Evolutionary conservation across 169 alveolate species (phyloP).

Genomic region (Plasmodium cynomolgi): DNA sequence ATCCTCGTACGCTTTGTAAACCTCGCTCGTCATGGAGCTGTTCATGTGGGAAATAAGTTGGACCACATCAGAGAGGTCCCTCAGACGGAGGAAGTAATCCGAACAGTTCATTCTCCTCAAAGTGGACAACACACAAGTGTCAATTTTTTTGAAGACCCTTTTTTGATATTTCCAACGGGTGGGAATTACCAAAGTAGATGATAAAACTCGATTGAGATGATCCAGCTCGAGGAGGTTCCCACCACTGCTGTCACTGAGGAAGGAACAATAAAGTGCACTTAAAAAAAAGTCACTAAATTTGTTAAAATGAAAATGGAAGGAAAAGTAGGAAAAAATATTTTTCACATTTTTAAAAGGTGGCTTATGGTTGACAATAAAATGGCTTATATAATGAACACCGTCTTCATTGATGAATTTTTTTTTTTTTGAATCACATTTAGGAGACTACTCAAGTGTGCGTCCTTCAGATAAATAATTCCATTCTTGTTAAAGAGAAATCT

Average conservation of each 20-base stretch:
- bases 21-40: conserved; percentile 15
- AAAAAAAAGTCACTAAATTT: conserved; percentile 6
- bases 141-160: conserved; percentile 14
- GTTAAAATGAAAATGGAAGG: conserved; percentile 49
- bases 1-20: background rate
- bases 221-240: background rate
- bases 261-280: conserved; percentile 16
- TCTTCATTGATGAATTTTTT: conserved; percentile 38
- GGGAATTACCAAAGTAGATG: conserved; percentile 41
- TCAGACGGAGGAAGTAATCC: background rate
- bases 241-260: background rate
- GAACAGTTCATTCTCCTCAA: conserved; percentile 3
- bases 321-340: conserved; percentile 25
- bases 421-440: conserved; percentile 29
- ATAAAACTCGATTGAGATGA: conserved; percentile 8
- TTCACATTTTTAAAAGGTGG: conserved; percentile 56
- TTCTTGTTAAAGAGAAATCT: conserved; percentile 52
- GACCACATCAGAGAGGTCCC: conserved; percentile 9
- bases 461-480: conserved; percentile 50
- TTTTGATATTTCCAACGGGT: conserved; percentile 13
- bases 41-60: conserved; percentile 28
- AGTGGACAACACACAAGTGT: background rate
- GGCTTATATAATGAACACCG: conserved; percentile 13
- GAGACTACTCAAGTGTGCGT: conserved; percentile 17
- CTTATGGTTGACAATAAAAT: conserved; percentile 47